phyloP scores from a whole-genome alignment of 2,329 filamentous ascomycete genomes.

The Alternaria dauci region DNA sequence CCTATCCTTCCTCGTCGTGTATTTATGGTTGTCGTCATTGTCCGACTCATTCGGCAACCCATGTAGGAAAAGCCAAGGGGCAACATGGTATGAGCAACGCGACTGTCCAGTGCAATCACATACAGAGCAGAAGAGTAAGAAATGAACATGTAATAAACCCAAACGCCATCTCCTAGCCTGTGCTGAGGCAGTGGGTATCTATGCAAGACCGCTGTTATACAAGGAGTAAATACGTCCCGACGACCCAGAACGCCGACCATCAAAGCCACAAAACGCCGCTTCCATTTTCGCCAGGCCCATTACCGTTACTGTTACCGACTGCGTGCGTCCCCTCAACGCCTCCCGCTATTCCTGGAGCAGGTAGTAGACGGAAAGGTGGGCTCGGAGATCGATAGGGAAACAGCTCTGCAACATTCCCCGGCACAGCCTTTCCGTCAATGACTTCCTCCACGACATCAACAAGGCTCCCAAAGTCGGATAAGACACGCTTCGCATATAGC shows the following conservation, averaged over 20 bases:
- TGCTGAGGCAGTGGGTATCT: neutral
- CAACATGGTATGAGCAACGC: neutral
- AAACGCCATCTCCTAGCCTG: conserved; percentile 1
- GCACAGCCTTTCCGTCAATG: conserved; percentile 10
- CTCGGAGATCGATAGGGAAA: conserved; percentile 38
- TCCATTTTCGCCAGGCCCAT: neutral
- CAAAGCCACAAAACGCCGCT: conserved; percentile 13
- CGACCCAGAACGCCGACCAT: neutral
- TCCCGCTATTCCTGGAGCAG: neutral
- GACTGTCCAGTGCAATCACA: neutral
- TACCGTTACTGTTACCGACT: neutral
- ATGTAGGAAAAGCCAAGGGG: neutral
- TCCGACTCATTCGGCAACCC: neutral
- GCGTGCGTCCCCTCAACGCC: neutral
- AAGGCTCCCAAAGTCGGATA: conserved; percentile 30
- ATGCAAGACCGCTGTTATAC: conserved; percentile 1
- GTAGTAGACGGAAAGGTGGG: conserved; percentile 4
- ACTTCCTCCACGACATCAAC: conserved; percentile 17
- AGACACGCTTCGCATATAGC: conserved; percentile 31
- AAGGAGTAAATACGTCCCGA: neutral
- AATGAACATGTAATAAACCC: neutral
- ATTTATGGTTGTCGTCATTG: too few species aligned
- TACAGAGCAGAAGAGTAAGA: neutral
- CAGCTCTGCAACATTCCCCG: conserved; percentile 25
- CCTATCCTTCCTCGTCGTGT: too few species aligned